These are phyloP conservation scores for Sophora flavescens DNA, from an alignment of 306 rosid genomes.

Conservation along the genomic window DNA sequence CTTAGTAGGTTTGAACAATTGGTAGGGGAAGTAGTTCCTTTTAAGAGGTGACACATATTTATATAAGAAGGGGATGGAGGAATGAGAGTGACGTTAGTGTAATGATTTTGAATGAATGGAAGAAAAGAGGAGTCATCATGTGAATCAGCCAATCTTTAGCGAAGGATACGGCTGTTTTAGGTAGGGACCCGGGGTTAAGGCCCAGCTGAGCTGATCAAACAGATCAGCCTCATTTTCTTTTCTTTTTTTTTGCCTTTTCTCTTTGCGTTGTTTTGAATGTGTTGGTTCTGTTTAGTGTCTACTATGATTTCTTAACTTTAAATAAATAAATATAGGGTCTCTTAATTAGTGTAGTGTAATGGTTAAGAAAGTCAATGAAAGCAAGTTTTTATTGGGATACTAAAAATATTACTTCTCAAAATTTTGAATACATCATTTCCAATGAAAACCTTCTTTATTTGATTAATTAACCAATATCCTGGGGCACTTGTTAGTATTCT, in stretches of 20 bases:
- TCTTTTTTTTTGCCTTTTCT: conserved; percentile 34
- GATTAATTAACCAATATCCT: too few species aligned
- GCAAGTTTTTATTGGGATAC: too few species aligned
- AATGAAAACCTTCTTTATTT: too few species aligned
- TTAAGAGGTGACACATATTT: conserved; percentile 30
- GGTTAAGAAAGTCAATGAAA: too few species aligned
- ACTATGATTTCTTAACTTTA: conserved; percentile 10
- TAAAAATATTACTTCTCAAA: too few species aligned
- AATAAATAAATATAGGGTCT: neutral
- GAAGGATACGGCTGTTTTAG: conserved; percentile 77
- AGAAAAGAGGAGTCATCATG: conserved; percentile 57
- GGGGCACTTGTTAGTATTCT: neutral
- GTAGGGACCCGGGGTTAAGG: conserved; percentile 53
- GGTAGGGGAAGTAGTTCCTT: neutral
- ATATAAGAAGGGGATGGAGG: conserved; percentile 22
- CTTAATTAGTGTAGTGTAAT: too few species aligned
- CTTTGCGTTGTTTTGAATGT: conserved; percentile 38
- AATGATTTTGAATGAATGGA: conserved; percentile 47
- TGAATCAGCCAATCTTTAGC: conserved; percentile 84
- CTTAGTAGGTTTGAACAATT: conserved; percentile 16
- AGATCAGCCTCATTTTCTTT: conserved; percentile 5
- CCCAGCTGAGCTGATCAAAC: conserved; percentile 16
- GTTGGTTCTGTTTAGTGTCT: neutral
- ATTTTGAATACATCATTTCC: too few species aligned
- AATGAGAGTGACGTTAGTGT: conserved; percentile 30